Conservation (phyloP, 179 eudicot species). For the Heliamphora pulchella region DNA sequence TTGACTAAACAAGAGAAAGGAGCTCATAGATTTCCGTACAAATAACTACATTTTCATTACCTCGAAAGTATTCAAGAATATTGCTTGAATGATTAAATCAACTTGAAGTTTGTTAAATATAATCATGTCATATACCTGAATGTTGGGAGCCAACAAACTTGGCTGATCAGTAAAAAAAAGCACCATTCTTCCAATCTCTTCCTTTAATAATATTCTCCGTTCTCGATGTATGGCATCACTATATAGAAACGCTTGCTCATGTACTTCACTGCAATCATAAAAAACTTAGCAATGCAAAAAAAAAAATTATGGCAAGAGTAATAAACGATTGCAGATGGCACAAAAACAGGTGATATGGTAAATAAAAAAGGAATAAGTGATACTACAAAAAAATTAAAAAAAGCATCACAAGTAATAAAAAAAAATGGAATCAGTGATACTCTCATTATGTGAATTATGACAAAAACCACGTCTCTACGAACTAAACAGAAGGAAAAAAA, state of each 20-base stretch:
- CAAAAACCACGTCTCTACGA: too few relatives aligned
- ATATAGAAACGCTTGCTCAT: constrained; percentile 79
- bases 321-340: neutral
- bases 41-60: neutral
- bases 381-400: neutral
- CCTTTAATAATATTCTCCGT: constrained; percentile 82
- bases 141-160: constrained; percentile 92
- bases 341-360: neutral
- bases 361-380: neutral
- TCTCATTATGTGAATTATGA: too few relatives aligned
- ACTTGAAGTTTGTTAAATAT: neutral
- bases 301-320: neutral
- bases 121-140: constrained; percentile 52
- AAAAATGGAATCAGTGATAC: too few relatives aligned
- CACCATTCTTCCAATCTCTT: constrained; percentile 98
- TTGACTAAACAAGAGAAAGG: neutral
- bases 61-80: neutral
- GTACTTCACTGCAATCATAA: constrained; percentile 67
- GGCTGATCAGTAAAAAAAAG: constrained; percentile 97
- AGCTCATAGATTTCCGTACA: neutral
- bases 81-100: neutral
- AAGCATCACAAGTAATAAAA: too few relatives aligned
- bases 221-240: constrained; percentile 92
- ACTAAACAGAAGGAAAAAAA: too few relatives aligned
- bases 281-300: constrained; percentile 10